Evolutionary conservation across 2,329 filamentous ascomycete genomes (phyloP).

Genomic region (Fusarium sacchari): DNA sequence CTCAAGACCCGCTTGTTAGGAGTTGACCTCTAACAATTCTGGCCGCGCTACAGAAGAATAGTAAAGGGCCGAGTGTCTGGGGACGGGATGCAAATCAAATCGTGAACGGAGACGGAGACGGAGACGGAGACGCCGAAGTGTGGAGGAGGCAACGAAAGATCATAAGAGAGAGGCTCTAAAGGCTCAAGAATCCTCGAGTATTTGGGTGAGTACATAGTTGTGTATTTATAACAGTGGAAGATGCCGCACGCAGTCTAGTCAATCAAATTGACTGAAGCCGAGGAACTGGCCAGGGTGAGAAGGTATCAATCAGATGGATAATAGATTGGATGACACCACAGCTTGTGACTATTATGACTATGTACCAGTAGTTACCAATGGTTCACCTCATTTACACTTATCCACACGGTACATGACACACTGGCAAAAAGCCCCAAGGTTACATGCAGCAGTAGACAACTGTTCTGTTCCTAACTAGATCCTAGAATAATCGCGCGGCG

Average conservation of each 20-base stretch:
- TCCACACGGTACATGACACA: background rate
- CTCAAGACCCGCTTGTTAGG: background rate
- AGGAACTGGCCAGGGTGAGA: background rate
- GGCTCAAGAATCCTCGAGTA: background rate
- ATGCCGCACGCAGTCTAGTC: constrained; percentile 5
- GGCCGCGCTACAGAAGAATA: background rate
- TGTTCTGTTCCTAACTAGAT: constrained; percentile 23
- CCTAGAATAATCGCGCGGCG: constrained; percentile 5
- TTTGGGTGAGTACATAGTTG: background rate
- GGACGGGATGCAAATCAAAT: background rate
- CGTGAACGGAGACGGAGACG: constrained; percentile 8
- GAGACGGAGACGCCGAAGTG: constrained; percentile 30
- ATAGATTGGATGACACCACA: constrained; percentile 15
- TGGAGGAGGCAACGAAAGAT: constrained; percentile 9
- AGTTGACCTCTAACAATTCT: background rate
- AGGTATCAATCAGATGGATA: too few species aligned
- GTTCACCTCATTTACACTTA: background rate
- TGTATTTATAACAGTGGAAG: constrained; percentile 16
- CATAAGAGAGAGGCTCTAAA: background rate
- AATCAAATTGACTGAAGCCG: constrained; percentile 2
- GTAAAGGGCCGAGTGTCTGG: constrained; percentile 28
- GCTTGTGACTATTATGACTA: background rate
- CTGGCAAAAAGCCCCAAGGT: constrained; percentile 9
- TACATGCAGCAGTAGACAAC: constrained; percentile 10
- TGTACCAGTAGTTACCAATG: background rate